Conservation (phyloP, 1,139 yeast species). For the Trichomonascaceae sp. region DNA sequence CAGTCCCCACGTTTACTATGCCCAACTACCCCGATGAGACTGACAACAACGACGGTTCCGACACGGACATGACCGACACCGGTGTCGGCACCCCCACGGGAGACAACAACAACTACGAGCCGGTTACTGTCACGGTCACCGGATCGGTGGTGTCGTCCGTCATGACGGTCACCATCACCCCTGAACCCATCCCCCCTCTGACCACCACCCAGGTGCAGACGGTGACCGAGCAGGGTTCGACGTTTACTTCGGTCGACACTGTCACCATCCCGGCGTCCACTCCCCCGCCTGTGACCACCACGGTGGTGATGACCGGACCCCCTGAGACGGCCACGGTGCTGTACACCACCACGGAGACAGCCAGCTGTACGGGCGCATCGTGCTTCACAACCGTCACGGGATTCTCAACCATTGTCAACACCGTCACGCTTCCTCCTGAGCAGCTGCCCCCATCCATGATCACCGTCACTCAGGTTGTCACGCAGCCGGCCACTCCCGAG, state of each 20-base stretch:
- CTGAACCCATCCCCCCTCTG: neutral
- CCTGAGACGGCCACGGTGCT: slow-evolving; percentile 5
- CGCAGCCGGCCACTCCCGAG: slow-evolving; percentile 6
- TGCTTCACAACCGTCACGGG: slow-evolving; percentile 7
- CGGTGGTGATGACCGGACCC: slow-evolving; percentile 6
- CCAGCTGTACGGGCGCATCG: slow-evolving; percentile 5
- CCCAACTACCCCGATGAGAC: neutral
- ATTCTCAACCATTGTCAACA: slow-evolving; percentile 5
- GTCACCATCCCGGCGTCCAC: slow-evolving; percentile 5
- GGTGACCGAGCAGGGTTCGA: slow-evolving; percentile 1
- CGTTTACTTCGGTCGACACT: slow-evolving; percentile 3
- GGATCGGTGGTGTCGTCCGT: slow-evolving; percentile 4
- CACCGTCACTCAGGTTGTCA: slow-evolving; percentile 7
- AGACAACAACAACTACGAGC: neutral
- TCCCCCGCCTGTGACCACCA: slow-evolving; percentile 7
- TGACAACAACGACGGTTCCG: neutral
- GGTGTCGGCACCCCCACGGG: neutral
- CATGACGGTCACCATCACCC: slow-evolving; percentile 1
- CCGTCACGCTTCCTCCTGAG: slow-evolving; percentile 8
- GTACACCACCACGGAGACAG: slow-evolving; percentile 4
- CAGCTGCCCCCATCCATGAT: slow-evolving; percentile 5
- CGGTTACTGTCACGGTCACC: slow-evolving; percentile 1
- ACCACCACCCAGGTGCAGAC: slow-evolving; percentile 2
- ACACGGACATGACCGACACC: neutral
- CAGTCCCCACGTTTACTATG: neutral